Evolutionary conservation across 2,329 filamentous ascomycete species (phyloP), one percentile per base, ranked within the genome.

Genomic region (Neonectria ditissima): DNA sequence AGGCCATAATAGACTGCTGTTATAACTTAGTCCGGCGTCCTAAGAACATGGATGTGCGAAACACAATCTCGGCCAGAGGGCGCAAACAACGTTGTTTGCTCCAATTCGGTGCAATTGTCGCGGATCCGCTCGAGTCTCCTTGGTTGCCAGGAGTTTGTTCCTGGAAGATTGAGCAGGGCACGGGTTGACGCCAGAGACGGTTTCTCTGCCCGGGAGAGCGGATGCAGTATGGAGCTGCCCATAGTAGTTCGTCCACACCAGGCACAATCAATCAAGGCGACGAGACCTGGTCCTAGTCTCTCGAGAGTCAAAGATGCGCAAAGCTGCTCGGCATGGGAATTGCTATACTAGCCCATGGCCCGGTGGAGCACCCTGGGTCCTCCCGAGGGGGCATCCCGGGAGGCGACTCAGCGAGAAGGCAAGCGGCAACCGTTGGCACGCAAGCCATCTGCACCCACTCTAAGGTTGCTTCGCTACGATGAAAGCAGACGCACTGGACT

Each of bases 41-140:
- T 73, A 73, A 69, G 69, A 65, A 20, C 71, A 72, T 72, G 71
- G 71, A 65, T 71, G 68, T 65, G 69, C 68, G 62, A 73, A 70
- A 71, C 69, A 73, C 65, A 73, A 73, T 73, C 68, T 73, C 71
- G 71, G 70, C 51, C 69, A 59, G 67, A 73, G 66, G 50, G 69
- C 69, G 67, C 63, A 67, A 65, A 58, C 51, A 66, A 67, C 53
- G 65, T 67, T 58, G 65, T 60, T 63, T 62, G 53, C 63, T 62
- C 68, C 65, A 53, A 69, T 50, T 68, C 62, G 70, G 67, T 54
- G 68, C 62, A 63, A 62, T 66, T 67, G 67, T 65, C 70, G 64
- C 68, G 60, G 63, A 67, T 64, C 63, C 65, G 64, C 60, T 57
- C 56, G 54, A 63, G 52, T 65, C 69, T 64, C 70, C 61, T 62